Percentiles rank a stretch among this genome's conserved stretches.
Evolutionary conservation across 2,329 filamentous ascomycete species (phyloP).

Genomic region (Neopestalotiopsis sp.): DNA sequence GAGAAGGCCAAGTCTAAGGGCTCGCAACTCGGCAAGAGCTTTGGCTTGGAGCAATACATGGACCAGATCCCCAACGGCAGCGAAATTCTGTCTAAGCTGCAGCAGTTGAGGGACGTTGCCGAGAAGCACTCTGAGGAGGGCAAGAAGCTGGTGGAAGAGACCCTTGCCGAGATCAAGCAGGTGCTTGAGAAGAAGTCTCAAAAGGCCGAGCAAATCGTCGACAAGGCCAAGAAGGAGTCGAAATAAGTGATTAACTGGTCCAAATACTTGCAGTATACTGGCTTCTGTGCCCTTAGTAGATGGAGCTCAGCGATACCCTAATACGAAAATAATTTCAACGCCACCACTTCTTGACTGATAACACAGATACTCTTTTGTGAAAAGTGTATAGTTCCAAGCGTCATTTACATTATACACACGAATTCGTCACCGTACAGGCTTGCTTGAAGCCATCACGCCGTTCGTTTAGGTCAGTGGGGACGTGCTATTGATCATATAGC

Average conservation of each 20-base stretch:
- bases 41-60: conserved; percentile 66
- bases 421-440: too few relatives aligned
- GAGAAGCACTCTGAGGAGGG: conserved; percentile 73
- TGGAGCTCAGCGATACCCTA: not conserved
- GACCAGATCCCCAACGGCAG: conserved; percentile 68
- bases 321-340: not conserved
- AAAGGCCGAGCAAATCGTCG: conserved; percentile 62
- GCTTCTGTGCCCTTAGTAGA: not conserved
- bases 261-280: not conserved
- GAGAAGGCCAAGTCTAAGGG: conserved; percentile 64
- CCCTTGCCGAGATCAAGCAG: conserved; percentile 69
- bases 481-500: too few relatives aligned
- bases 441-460: too few relatives aligned
- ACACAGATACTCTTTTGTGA: too few relatives aligned
- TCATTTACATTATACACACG: too few relatives aligned
- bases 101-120: conserved; percentile 68
- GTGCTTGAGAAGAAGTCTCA: conserved; percentile 65
- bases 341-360: too few relatives aligned
- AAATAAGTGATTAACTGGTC: conserved; percentile 35
- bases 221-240: conserved; percentile 57
- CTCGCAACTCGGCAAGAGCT: conserved; percentile 41
- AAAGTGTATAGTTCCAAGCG: too few relatives aligned
- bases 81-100: conserved; percentile 69
- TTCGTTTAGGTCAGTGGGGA: too few relatives aligned
- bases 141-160: conserved; percentile 72